These are phyloP conservation scores for Dichomitus squalens DNA, from an alignment of 1,284 basidiomycete species.

Conservation along the genomic window DNA sequence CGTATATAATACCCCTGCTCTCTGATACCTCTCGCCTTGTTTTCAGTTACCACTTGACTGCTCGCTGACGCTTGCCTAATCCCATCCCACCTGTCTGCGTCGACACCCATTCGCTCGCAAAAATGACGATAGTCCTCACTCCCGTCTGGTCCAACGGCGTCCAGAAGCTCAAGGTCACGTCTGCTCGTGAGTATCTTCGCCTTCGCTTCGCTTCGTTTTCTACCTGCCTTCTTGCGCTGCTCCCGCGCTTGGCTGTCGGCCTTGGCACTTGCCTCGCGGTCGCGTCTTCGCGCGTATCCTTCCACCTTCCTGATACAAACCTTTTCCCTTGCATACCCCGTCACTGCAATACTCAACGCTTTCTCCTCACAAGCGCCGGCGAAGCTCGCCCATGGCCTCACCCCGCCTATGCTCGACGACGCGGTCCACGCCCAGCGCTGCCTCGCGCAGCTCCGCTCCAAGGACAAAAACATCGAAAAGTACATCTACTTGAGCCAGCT, in stretches of 20 bases:
- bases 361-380: conserved; percentile 32
- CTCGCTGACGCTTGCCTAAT: conserved; percentile 2
- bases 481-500: conserved; percentile 81
- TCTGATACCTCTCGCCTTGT: conserved; percentile 8
- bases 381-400: conserved; percentile 55
- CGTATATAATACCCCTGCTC: conserved; percentile 19
- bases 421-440: conserved; percentile 61
- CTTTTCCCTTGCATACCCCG: background rate
- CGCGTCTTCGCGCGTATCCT: background rate
- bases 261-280: background rate
- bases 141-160: conserved; percentile 69
- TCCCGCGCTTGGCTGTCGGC: conserved; percentile 10
- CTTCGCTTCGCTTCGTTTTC: conserved; percentile 4
- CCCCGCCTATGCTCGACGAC: conserved; percentile 63
- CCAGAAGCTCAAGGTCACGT: conserved; percentile 64
- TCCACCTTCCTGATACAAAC: background rate
- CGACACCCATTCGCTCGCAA: too few relatives aligned
- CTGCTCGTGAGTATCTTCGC: conserved; percentile 49
- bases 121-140: conserved; percentile 67
- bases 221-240: conserved; percentile 11
- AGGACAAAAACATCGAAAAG: conserved; percentile 76
- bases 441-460: conserved; percentile 71
- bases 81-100: too few relatives aligned
- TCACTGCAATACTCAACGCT: conserved; percentile 36
- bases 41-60: background rate